Conservation (phyloP, 805 yeast genomes). For the Candida krabiensis region DNA sequence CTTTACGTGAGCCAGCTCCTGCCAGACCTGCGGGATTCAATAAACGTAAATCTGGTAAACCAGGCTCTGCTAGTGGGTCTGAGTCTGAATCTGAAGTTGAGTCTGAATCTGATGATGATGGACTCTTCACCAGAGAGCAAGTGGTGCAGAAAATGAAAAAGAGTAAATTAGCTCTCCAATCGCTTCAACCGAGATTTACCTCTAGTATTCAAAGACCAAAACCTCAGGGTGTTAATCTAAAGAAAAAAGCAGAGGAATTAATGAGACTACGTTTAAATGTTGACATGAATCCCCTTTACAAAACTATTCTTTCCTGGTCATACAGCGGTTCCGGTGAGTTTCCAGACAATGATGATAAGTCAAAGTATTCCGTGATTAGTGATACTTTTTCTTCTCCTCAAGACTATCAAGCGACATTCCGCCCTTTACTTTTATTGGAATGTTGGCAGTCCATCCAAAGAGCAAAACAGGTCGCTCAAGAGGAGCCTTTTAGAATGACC, state of each 20-base stretch:
- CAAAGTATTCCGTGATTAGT: constrained; percentile 46
- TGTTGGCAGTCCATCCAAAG: constrained; percentile 90
- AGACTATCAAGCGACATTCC: constrained; percentile 70
- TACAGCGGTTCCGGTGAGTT: constrained; percentile 54
- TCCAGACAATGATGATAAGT: constrained; percentile 51
- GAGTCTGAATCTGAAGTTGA: constrained; percentile 27
- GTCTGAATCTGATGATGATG: constrained; percentile 41
- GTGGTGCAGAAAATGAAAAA: constrained; percentile 29
- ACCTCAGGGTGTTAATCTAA: constrained; percentile 38
- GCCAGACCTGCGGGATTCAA: constrained; percentile 58
- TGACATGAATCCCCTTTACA: constrained; percentile 73
- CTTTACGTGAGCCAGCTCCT: constrained; percentile 41
- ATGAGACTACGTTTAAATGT: constrained; percentile 81
- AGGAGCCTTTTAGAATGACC: constrained; percentile 61
- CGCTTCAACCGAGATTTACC: constrained; percentile 25
- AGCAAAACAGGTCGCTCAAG: constrained; percentile 60
- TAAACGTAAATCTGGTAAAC: constrained; percentile 20
- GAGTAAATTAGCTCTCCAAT: constrained; percentile 26
- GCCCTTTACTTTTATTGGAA: constrained; percentile 82
- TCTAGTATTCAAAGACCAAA: constrained; percentile 8
- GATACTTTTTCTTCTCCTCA: constrained; percentile 54
- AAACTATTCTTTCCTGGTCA: constrained; percentile 72
- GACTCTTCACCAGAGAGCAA: constrained; percentile 42
- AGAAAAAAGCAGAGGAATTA: constrained; percentile 63
- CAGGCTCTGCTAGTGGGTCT: constrained; percentile 6